Evolutionary conservation across 257 asterid species (phyloP).

Genomic region (Handroanthus guayacan): DNA sequence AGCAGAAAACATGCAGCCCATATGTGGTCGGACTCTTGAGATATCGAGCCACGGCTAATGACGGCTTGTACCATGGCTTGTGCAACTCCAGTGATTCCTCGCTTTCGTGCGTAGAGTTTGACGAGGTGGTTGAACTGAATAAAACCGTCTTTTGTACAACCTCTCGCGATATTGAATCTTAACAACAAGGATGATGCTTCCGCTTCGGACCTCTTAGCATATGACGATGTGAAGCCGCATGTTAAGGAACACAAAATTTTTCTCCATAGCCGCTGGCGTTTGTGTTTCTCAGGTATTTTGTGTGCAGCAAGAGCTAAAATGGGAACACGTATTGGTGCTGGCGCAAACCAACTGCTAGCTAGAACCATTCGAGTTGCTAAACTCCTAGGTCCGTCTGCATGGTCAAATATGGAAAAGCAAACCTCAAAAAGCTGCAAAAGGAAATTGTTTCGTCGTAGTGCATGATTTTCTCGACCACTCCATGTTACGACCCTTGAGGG

Average conservation of each 20-base stretch:
- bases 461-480: slow-evolving; percentile 69
- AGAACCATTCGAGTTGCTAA: slow-evolving; percentile 94
- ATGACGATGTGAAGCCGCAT: slow-evolving; percentile 73
- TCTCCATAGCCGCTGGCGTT: slow-evolving; percentile 59
- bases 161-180: slow-evolving; percentile 69
- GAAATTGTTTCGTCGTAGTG: slow-evolving; percentile 71
- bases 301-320: slow-evolving; percentile 77
- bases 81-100: slow-evolving; percentile 63
- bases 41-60: slow-evolving; percentile 47
- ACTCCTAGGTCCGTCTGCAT: slow-evolving; percentile 85
- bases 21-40: slow-evolving; percentile 65
- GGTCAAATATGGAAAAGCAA: slow-evolving; percentile 96
- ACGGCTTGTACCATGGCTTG: slow-evolving; percentile 76
- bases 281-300: slow-evolving; percentile 82
- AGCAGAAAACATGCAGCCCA: slow-evolving; percentile 87
- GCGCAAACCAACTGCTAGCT: slow-evolving; percentile 94
- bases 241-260: slow-evolving; percentile 65
- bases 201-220: slow-evolving; percentile 67
- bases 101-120: slow-evolving; percentile 66
- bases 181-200: slow-evolving; percentile 70
- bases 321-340: slow-evolving; percentile 66
- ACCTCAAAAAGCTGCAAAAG: slow-evolving; percentile 92
- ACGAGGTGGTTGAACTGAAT: slow-evolving; percentile 60
- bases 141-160: slow-evolving; percentile 62
- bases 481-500: slow-evolving; percentile 61